Percentiles rank a stretch among this genome's conserved stretches.
Evolutionary conservation across 129 eudicot species (phyloP).

Genomic region (Tagetes erecta): DNA sequence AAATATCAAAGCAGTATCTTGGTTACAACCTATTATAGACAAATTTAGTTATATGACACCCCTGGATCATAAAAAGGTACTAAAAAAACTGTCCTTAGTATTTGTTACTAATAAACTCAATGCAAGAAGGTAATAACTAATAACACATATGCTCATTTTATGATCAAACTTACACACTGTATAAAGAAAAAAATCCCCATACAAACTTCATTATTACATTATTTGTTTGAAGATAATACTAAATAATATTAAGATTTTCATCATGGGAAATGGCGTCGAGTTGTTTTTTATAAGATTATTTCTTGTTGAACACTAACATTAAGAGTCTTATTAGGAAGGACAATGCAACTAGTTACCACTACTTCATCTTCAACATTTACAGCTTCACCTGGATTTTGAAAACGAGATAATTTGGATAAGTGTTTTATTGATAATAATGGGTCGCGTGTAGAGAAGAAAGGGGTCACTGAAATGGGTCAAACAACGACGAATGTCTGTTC

Average conservation of each 20-base stretch:
- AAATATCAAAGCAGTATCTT: too few species aligned
- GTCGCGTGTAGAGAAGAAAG: background rate
- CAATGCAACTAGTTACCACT: constrained; percentile 82
- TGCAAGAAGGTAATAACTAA: background rate
- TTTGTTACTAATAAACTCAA: too few species aligned
- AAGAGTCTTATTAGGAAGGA: constrained; percentile 93
- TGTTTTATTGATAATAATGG: background rate
- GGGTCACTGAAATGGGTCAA: background rate
- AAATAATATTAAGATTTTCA: too few species aligned
- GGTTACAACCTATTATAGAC: too few species aligned
- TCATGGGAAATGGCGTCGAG: background rate
- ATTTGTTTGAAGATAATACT: background rate
- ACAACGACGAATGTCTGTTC: background rate
- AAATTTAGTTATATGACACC: too few species aligned
- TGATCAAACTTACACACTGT: constrained; percentile 10
- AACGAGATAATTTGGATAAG: background rate
- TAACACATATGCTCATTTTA: constrained; percentile 15
- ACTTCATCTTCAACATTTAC: constrained; percentile 97
- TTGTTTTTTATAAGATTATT: constrained; percentile 53
- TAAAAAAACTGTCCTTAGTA: too few species aligned
- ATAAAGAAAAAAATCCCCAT: constrained; percentile 9
- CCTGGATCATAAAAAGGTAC: too few species aligned
- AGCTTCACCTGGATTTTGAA: constrained; percentile 68
- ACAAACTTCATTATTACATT: constrained; percentile 21
- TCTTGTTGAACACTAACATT: constrained; percentile 91